A percentile compares a stretch with the other conserved stretches of the same genome.
These are phyloP conservation scores for Kalmanozyma brasiliensis DNA, from an alignment of 1,284 basidiomycete genomes.

Conservation along the genomic window DNA sequence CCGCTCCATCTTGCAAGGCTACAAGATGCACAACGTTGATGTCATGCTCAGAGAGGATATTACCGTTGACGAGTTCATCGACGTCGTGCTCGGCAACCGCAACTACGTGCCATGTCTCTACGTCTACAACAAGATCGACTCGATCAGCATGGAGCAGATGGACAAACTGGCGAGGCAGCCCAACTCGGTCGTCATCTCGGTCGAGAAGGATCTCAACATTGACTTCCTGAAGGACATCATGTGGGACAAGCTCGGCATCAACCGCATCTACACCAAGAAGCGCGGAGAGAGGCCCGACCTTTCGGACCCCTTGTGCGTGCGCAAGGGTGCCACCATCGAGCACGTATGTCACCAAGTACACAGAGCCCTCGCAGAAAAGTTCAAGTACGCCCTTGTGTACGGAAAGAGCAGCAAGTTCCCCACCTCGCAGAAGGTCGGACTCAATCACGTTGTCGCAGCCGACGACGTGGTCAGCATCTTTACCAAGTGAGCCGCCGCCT, in stretches of 20 bases:
- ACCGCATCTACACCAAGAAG: constrained; percentile 88
- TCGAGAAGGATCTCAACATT: constrained; percentile 90
- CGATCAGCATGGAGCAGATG: constrained; percentile 73
- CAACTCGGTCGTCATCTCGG: constrained; percentile 92
- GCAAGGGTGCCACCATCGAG: constrained; percentile 92
- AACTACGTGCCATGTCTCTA: constrained; percentile 94
- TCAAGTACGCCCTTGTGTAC: constrained; percentile 63
- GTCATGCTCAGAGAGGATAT: constrained; percentile 71
- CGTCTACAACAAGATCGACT: constrained; percentile 80
- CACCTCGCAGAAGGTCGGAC: constrained; percentile 71
- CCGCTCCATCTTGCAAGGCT: constrained; percentile 79
- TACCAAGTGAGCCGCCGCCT: constrained; percentile 34
- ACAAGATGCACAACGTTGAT: constrained; percentile 65
- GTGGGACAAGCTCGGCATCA: constrained; percentile 72
- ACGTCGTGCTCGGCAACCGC: constrained; percentile 86
- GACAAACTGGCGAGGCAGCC: constrained; percentile 87
- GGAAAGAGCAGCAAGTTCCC: constrained; percentile 64
- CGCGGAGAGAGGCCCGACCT: constrained; percentile 88
- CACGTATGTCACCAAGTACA: constrained; percentile 76
- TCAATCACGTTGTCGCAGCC: constrained; percentile 86
- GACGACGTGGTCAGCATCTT: constrained; percentile 84
- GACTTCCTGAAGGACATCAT: constrained; percentile 88
- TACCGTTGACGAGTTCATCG: constrained; percentile 95
- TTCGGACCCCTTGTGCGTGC: constrained; percentile 88
- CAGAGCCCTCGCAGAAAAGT: constrained; percentile 86